These are phyloP conservation scores for Cytospora piceicola DNA, from an alignment of 2,329 filamentous ascomycete species.

Conservation along the genomic window DNA sequence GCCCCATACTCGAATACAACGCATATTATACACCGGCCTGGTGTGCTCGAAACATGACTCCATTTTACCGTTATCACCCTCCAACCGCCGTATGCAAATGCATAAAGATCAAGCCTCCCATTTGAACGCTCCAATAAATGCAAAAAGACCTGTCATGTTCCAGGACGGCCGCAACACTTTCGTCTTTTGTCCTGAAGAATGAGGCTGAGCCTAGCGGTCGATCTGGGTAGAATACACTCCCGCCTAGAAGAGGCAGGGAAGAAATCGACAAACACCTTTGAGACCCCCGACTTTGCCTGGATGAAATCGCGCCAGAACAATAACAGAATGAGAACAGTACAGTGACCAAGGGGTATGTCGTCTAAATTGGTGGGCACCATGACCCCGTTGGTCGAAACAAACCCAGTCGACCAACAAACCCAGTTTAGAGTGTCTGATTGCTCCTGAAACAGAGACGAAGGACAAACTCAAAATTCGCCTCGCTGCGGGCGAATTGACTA, in stretches of 20 bases:
- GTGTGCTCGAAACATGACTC: background rate
- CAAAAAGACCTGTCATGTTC: slow-evolving; percentile 12
- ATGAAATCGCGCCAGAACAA: background rate
- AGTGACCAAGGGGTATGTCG: slow-evolving; percentile 1
- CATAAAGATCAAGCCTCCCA: slow-evolving; percentile 1
- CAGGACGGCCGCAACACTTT: background rate
- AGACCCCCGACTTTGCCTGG: no score
- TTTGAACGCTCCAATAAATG: slow-evolving; percentile 7
- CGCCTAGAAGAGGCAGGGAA: background rate
- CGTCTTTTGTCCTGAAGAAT: background rate
- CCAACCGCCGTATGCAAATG: slow-evolving; percentile 14
- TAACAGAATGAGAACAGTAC: background rate
- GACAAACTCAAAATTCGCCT: background rate
- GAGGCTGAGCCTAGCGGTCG: background rate
- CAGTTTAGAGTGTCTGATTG: background rate
- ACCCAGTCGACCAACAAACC: no score
- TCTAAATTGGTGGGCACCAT: slow-evolving; percentile 7
- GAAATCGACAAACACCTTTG: background rate
- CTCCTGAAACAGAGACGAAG: background rate
- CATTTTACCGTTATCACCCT: background rate
- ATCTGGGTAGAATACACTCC: background rate
- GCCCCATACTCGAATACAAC: background rate
- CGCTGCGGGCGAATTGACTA: background rate
- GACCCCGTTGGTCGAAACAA: background rate
- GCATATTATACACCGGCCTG: background rate